A percentile compares a stretch with the other conserved stretches of the same genome.
These are phyloP conservation scores for Ormosia semicastrata DNA, from an alignment of 306 rosid genomes.

Conservation along the genomic window DNA sequence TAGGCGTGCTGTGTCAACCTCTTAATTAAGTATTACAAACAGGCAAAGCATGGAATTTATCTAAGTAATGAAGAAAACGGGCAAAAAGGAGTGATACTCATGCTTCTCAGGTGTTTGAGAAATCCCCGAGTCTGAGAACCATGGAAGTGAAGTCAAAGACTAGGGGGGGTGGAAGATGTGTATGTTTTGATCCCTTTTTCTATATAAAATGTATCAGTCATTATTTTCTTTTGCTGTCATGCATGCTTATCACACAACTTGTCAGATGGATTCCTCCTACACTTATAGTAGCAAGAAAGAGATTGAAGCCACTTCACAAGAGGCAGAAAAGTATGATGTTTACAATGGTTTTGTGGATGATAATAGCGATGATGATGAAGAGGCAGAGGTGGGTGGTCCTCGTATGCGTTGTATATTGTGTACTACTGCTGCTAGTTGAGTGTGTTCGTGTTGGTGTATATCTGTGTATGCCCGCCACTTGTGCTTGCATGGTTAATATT, in stretches of 20 bases:
- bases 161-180: constrained; percentile 92
- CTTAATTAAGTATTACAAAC: constrained; percentile 79
- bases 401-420: constrained; percentile 94
- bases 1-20: constrained; percentile 94
- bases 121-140: constrained; percentile 47
- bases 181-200: constrained; percentile 93
- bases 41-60: constrained; percentile 85
- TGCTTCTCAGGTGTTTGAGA: constrained; percentile 55
- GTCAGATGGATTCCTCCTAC: constrained; percentile 80
- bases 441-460: constrained; percentile 1
- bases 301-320: constrained; percentile 34
- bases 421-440: constrained; percentile 82
- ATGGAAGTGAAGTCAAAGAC: constrained; percentile 74
- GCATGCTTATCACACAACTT: constrained; percentile 56
- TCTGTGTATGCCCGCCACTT: constrained; percentile 17
- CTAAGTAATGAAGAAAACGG: constrained; percentile 76
- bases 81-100: constrained; percentile 54
- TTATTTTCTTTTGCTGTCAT: constrained; percentile 77
- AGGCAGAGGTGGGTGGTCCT: constrained; percentile 40
- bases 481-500: constrained; percentile 29
- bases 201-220: constrained; percentile 73
- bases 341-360: constrained; percentile 51
- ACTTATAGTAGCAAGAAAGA: constrained; percentile 34
- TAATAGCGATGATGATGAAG: constrained; percentile 44
- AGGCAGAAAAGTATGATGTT: constrained; percentile 34